phyloP scores from a whole-genome alignment of 352 stramenopile genomes.

The Pythium brassicae region DNA sequence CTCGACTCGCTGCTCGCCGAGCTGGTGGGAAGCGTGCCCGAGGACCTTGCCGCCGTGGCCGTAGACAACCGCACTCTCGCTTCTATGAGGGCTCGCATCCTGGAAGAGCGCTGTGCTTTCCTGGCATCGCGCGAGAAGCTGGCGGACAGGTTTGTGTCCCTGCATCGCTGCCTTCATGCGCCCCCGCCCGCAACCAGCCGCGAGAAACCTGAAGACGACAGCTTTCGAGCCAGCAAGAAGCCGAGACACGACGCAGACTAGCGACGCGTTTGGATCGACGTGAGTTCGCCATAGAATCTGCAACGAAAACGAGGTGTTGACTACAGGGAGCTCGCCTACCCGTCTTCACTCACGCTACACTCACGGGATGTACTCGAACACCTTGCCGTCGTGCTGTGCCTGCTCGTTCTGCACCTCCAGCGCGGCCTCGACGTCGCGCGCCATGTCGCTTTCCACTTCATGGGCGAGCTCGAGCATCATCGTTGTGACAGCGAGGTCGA shows the following conservation, averaged over 20 bases:
- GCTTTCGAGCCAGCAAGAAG: not conserved
- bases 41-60: not conserved
- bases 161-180: conserved; percentile 3
- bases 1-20: not conserved
- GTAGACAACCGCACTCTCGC: not conserved
- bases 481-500: conserved; percentile 5
- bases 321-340: not conserved
- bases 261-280: not conserved
- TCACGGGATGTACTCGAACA: conserved; percentile 13
- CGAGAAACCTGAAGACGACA: not conserved
- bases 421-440: not conserved
- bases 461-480: conserved; percentile 3
- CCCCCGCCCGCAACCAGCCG: not conserved
- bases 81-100: not conserved
- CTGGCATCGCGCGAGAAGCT: conserved; percentile 4
- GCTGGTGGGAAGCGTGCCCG: not conserved
- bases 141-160: not conserved
- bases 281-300: not conserved
- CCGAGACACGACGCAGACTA: not conserved
- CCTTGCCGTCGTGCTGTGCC: conserved; percentile 2
- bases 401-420: not conserved
- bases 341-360: not conserved
- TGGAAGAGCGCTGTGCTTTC: conserved; percentile 6
- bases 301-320: not conserved
- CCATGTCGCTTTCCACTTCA: not conserved